Base-by-base conservation (phyloP, 805 yeast genomes). In the Teunomyces gatunensis region DNA sequence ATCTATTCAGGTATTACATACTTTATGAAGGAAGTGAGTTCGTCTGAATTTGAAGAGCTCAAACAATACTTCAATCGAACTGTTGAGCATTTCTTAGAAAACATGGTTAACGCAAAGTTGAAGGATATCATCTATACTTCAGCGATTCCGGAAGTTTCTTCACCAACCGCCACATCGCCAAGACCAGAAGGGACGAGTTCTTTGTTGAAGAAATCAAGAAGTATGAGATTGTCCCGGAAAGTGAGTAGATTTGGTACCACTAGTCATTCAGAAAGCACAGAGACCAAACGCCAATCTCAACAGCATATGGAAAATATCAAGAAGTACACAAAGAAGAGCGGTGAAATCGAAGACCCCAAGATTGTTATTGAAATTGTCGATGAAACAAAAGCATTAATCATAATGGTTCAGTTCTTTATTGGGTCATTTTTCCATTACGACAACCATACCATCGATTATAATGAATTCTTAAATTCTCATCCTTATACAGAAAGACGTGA, bases 21-120 rank as follows among this genome's bases (percentile, higher is more conserved):
- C 49, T 72, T 85, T 57, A 74, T 85, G 18, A 86, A 83, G 52
- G 81, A 80, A 43, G 68, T 80, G 3, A 79, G 86, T 2, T 63
- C 67, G 0, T 64, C 63, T 2, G 75, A 78, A 4, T 87, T 77
- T 60, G 50, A 59, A 6, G 68, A 65, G n/a, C 78, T 83, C 47
- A 68, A 68, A 21, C 72, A 72, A 10, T 73, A 65, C 50, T 64
- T 83, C 40, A 71, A 70, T 30, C 49, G 57, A 36, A 53, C 49
- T 15, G 51, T 66, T 28, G 56, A 65, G 45, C 60, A 51, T 4
- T 64, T 69, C 35, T 52, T 70, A 28, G 71, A 67, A 23, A 54
- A 48, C 4, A 35, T 64, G 5, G 51, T 71, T 33, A 48, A 42
- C 10, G 40, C 48, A 12, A 61, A 65, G 33, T 45, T 67, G 11